Evolutionary conservation across 2,329 filamentous ascomycete species (phyloP).

Genomic region (Incumbomyces delicatus): DNA sequence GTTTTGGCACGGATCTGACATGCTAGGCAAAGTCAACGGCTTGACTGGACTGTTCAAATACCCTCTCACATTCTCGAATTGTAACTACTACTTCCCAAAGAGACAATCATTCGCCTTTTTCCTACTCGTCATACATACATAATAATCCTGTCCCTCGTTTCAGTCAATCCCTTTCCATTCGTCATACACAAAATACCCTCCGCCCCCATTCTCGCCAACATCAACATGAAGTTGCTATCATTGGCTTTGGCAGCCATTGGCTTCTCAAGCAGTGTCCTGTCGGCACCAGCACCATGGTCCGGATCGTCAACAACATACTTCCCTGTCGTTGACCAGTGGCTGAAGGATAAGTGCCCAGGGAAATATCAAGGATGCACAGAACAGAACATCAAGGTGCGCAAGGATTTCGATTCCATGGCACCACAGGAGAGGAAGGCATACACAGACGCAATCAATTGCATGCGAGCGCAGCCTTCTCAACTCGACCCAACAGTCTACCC

Average conservation of each 20-base stretch:
- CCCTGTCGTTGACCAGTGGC: constrained; percentile 12
- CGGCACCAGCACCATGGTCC: not conserved
- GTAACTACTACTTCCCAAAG: too few species aligned
- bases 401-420: constrained; percentile 19
- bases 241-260: constrained; percentile 11
- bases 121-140: not conserved
- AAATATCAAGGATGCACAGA: constrained; percentile 15
- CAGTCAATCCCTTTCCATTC: not conserved
- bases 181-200: not conserved
- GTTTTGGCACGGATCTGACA: too few species aligned
- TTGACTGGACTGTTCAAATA: constrained; percentile 1
- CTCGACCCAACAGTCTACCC: constrained; percentile 25
- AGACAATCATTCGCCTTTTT: not conserved
- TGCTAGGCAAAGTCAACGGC: too few species aligned
- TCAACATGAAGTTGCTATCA: constrained; percentile 13
- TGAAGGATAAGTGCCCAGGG: constrained; percentile 9
- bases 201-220: constrained; percentile 2
- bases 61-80: not conserved
- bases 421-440: constrained; percentile 24
- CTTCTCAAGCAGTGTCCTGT: constrained; percentile 3
- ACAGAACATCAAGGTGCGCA: constrained; percentile 16
- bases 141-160: not conserved
- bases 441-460: constrained; percentile 31
- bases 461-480: constrained; percentile 25
- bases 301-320: constrained; percentile 8